Conservation (phyloP, 192 early-diverging fungal genomes). For the Mortierella alpina region DNA sequence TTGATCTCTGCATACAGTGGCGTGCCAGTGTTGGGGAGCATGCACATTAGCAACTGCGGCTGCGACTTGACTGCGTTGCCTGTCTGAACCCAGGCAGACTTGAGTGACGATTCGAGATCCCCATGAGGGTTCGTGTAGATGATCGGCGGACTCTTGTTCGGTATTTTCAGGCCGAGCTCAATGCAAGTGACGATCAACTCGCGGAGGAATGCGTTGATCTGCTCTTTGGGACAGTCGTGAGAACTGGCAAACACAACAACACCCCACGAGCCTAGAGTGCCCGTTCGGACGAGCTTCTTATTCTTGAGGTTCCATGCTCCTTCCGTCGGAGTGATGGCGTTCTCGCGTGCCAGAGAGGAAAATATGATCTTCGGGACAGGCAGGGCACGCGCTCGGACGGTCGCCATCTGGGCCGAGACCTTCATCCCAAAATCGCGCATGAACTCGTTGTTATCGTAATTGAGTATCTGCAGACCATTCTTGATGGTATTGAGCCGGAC, state of each 20-base stretch:
- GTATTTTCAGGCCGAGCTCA: constrained; percentile 72
- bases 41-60: constrained; percentile 87
- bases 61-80: constrained; percentile 70
- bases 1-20: constrained; percentile 90
- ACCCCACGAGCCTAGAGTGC: constrained; percentile 79
- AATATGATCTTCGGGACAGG: constrained; percentile 82
- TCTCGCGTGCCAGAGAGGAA: constrained; percentile 53
- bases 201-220: constrained; percentile 77
- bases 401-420: constrained; percentile 72
- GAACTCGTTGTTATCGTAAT: constrained; percentile 75
- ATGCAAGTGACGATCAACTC: constrained; percentile 77
- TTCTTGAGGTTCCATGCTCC: constrained; percentile 92
- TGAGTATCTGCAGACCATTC: constrained; percentile 72
- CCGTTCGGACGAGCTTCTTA: constrained; percentile 79
- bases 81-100: constrained; percentile 74
- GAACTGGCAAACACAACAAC: constrained; percentile 82
- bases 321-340: constrained; percentile 63
- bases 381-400: constrained; percentile 81
- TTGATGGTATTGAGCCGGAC: constrained; percentile 83
- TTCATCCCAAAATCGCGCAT: constrained; percentile 79
- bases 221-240: constrained; percentile 57
- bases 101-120: constrained; percentile 77
- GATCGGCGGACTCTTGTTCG: constrained; percentile 60
- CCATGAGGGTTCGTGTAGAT: constrained; percentile 67
- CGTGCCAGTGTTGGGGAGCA: constrained; percentile 84